Conservation (phyloP, 371 early-diverging fungal genomes). For the Lichtheimia ramosa region DNA sequence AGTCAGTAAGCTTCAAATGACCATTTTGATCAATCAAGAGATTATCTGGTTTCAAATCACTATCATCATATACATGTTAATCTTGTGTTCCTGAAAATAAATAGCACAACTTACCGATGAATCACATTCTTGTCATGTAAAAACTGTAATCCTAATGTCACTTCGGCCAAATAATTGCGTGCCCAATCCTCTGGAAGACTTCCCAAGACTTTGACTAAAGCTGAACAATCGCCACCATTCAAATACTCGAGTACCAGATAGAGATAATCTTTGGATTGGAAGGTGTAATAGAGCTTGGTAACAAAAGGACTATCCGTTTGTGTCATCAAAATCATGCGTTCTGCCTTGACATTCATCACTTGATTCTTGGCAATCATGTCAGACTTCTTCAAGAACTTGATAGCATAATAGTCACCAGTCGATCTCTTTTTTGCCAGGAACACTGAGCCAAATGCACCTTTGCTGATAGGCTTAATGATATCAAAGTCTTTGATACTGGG, state of each 20-base stretch:
- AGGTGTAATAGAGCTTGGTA: conserved; percentile 89
- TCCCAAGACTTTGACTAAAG: conserved; percentile 86
- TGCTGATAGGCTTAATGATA: conserved; percentile 89
- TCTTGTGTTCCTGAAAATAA: background rate
- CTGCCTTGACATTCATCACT: conserved; percentile 88
- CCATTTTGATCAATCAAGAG: conserved; percentile 88
- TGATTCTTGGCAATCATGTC: conserved; percentile 94
- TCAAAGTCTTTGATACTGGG: conserved; percentile 90
- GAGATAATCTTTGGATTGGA: conserved; percentile 89
- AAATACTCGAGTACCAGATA: conserved; percentile 96
- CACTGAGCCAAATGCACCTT: conserved; percentile 92
- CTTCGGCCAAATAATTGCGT: conserved; percentile 91
- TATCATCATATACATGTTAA: conserved; percentile 20
- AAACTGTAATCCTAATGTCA: conserved; percentile 90
- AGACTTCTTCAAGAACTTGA: conserved; percentile 86
- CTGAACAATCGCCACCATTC: conserved; percentile 95
- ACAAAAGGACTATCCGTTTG: conserved; percentile 93
- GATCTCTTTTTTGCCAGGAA: conserved; percentile 82
- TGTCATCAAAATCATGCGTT: conserved; percentile 82
- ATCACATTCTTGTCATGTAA: conserved; percentile 83
- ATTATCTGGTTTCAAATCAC: conserved; percentile 92
- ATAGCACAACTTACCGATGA: conserved; percentile 64
- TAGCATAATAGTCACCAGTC: conserved; percentile 88
- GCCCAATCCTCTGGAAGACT: conserved; percentile 90
- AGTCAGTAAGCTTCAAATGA: conserved; percentile 93